Conservation (phyloP, 164 flowering plant genomes). For the Vitis cinerea region DNA sequence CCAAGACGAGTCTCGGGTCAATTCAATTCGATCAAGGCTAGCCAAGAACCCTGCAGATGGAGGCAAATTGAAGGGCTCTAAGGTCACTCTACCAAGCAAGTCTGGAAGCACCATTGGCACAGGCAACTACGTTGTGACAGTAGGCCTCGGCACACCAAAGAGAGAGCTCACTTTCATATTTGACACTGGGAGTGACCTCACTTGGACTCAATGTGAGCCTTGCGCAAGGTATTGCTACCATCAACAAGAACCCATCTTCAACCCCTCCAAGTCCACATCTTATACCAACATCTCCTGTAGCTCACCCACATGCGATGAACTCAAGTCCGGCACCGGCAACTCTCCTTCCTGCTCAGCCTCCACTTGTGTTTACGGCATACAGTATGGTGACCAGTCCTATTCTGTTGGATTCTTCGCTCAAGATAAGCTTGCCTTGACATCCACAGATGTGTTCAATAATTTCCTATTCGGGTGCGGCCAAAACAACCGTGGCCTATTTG, state of each 20-base stretch:
- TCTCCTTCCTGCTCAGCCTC: conserved; percentile 26
- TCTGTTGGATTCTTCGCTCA: conserved; percentile 38
- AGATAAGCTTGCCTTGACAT: conserved; percentile 35
- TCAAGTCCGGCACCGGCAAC: conserved; percentile 37
- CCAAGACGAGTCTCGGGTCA: conserved; percentile 52
- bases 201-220: conserved; percentile 72
- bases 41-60: not conserved
- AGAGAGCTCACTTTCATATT: conserved; percentile 43
- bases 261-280: conserved; percentile 35
- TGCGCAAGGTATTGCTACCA: conserved; percentile 42
- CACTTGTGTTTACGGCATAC: conserved; percentile 45
- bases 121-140: conserved; percentile 53
- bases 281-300: conserved; percentile 39
- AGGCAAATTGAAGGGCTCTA: not conserved
- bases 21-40: conserved; percentile 34
- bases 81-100: conserved; percentile 35
- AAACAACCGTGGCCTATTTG: conserved; percentile 52
- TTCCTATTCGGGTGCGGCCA: conserved; percentile 61
- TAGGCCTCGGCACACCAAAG: conserved; percentile 70
- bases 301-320: conserved; percentile 24
- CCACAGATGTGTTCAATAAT: conserved; percentile 21
- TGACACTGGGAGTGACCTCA: conserved; percentile 68
- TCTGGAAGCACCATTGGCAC: conserved; percentile 44
- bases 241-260: conserved; percentile 43
- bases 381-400: conserved; percentile 49